Evolutionary conservation across 1,284 basidiomycete genomes (phyloP).

Genomic region (Trichosporon coremiiforme): DNA sequence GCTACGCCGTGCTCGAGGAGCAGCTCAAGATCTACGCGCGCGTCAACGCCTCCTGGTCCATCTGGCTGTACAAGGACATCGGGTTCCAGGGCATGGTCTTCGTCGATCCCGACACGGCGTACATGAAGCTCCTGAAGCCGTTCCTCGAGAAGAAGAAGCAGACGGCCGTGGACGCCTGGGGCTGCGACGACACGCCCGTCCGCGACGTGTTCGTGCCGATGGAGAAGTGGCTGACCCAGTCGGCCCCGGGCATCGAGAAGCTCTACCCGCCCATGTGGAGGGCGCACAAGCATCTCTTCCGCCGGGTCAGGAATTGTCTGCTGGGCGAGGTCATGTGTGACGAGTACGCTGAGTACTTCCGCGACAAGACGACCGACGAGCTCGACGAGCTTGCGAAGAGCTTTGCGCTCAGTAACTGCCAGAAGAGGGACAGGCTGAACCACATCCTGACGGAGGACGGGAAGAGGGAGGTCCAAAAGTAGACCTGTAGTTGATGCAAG

Average conservation of each 20-base stretch:
- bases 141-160: slow-evolving; percentile 66
- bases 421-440: slow-evolving; percentile 54
- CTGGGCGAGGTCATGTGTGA: slow-evolving; percentile 65
- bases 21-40: slow-evolving; percentile 73
- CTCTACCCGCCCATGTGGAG: slow-evolving; percentile 53
- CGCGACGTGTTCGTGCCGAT: slow-evolving; percentile 65
- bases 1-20: slow-evolving; percentile 69
- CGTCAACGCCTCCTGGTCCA: slow-evolving; percentile 66
- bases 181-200: slow-evolving; percentile 57
- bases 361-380: slow-evolving; percentile 62
- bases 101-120: slow-evolving; percentile 67
- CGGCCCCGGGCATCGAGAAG: slow-evolving; percentile 45
- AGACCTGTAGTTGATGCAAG: neutral
- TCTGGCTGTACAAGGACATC: slow-evolving; percentile 82
- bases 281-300: slow-evolving; percentile 53
- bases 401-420: slow-evolving; percentile 65
- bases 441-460: slow-evolving; percentile 49
- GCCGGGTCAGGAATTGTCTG: slow-evolving; percentile 66
- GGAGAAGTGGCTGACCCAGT: slow-evolving; percentile 60
- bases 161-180: slow-evolving; percentile 60
- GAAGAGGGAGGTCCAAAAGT: slow-evolving; percentile 1
- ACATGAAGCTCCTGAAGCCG: slow-evolving; percentile 65
- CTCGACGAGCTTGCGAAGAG: slow-evolving; percentile 64
- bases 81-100: slow-evolving; percentile 79
- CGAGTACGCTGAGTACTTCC: slow-evolving; percentile 69